Evolutionary conservation across 2,329 filamentous ascomycete species (phyloP), one percentile per base, ranked within the genome.

Genomic region (Plectosphaerella sp.): DNA sequence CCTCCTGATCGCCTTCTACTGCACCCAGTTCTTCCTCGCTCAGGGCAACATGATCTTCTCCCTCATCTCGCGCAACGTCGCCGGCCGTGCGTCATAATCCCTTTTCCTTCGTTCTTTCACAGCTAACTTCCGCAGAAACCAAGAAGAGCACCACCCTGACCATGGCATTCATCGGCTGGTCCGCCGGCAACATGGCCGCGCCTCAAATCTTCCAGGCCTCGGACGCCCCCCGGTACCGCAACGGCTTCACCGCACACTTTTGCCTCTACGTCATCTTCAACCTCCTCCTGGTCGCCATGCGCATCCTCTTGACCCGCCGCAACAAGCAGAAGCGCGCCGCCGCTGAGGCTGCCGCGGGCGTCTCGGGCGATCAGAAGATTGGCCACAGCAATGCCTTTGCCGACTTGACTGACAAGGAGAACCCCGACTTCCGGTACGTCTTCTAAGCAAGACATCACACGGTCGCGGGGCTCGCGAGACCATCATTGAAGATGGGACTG

Each of bases 21-120:
- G 73, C 58, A 75, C 73, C 18, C 67, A 75, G 7, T 67, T 76
- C 35, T 72, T 70, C 11, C 67, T 71, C 2, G 72, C 69, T 0
- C 67, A 73, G 5, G 67, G 67, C 0, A 73, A 70, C n/a, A 64
- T 76, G 36, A 67, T 68, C 7, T 69, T 74, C 56, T 72, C 71
- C 0, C 63, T 75, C 0, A 66, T 73, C 7, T 67, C 68, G 5
- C 61, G 68, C 7, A 75, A 76, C 53, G 67, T 71, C 33, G 69
- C 67, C 3, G 73, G 73, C 1, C 69, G 47, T 41, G 39, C 11
- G 46, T 37, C 9, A 5, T n/a, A n/a, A n/a, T 18, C 33, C 46
- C n/a, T 22, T 9, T 20, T 18, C 41, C 18, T 16, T 18, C n/a
- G n/a, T n/a, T 41, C 37, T 9, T 41, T 16, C 37, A 16, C 12